Percentiles rank a stretch among this genome's conserved stretches.
Conservation (phyloP, 495 filamentous ascomycete species). For the Aspergillus ostianus region DNA sequence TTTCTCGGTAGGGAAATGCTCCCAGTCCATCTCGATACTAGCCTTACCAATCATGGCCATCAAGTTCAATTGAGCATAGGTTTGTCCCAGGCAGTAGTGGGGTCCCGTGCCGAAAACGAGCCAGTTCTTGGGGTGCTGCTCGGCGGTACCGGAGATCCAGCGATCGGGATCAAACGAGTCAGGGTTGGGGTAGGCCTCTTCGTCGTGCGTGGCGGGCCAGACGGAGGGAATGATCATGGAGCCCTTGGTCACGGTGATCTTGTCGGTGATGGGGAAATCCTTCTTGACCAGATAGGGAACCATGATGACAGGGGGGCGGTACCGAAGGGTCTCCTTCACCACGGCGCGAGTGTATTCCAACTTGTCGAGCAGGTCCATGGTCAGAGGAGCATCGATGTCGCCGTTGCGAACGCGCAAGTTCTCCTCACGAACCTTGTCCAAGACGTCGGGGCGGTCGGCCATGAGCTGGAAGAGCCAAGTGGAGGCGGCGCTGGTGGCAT, state of each 20-base stretch:
- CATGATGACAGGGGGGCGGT: conserved; percentile 97
- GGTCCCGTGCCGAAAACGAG: conserved; percentile 95
- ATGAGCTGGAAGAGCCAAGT: conserved; percentile 96
- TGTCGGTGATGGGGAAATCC: conserved; percentile 85
- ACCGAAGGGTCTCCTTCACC: conserved; percentile 90
- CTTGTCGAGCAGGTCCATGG: conserved; percentile 80
- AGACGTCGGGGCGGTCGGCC: conserved; percentile 88
- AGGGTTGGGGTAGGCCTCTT: conserved; percentile 86
- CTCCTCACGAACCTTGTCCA: conserved; percentile 91
- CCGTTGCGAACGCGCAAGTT: conserved; percentile 77
- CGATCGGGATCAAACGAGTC: conserved; percentile 86
- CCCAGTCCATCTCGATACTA: conserved; percentile 87
- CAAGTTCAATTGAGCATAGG: conserved; percentile 86
- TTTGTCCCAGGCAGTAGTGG: conserved; percentile 96
- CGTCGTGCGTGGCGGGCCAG: conserved; percentile 88
- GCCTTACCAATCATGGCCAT: conserved; percentile 93
- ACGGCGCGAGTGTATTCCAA: conserved; percentile 91
- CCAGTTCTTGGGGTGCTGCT: conserved; percentile 94
- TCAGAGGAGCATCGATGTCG: conserved; percentile 65
- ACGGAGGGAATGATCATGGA: conserved; percentile 93
- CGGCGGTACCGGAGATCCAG: conserved; percentile 87
- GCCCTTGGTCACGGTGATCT: conserved; percentile 87
- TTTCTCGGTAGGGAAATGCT: conserved; percentile 72
- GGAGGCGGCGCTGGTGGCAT: conserved; percentile 87
- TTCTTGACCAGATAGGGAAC: conserved; percentile 96